Conservation (phyloP, 495 filamentous ascomycete species). For the Penicillium desertorum region DNA sequence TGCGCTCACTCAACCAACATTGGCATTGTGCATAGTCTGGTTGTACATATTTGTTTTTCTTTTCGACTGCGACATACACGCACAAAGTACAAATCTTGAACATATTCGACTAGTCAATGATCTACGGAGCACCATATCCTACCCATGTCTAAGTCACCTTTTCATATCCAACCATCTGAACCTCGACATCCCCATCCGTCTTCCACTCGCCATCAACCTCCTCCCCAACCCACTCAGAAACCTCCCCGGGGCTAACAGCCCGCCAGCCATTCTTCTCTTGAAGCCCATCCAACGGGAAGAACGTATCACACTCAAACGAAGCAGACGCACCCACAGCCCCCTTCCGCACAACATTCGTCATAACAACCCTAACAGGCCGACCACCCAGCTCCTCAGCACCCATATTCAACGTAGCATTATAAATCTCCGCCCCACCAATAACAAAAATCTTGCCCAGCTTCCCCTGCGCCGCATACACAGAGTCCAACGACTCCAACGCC, state of each 20-base stretch:
- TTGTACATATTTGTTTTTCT: neutral
- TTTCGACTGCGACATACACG: neutral
- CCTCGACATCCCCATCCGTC: conserved; percentile 41
- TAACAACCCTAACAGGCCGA: conserved; percentile 41
- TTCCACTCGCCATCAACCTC: conserved; percentile 41
- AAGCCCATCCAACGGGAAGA: conserved; percentile 63
- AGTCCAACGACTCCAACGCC: conserved; percentile 49
- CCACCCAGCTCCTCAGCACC: conserved; percentile 12
- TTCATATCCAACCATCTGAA: conserved; percentile 50
- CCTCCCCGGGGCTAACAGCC: conserved; percentile 36
- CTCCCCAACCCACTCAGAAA: conserved; percentile 49
- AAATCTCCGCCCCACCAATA: conserved; percentile 89
- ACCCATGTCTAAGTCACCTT: conserved; percentile 19
- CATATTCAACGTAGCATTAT: conserved; percentile 61
- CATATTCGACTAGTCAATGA: neutral
- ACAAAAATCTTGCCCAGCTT: conserved; percentile 65
- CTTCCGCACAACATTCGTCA: conserved; percentile 45
- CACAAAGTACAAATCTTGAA: neutral
- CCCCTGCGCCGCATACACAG: conserved; percentile 20
- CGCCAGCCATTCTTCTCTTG: conserved; percentile 36
- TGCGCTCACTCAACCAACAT: neutral
- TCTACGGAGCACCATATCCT: neutral
- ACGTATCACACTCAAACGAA: conserved; percentile 85
- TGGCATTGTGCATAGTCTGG: conserved; percentile 3
- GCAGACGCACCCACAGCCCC: conserved; percentile 45